These are phyloP conservation scores for Lecanicillium sp. DNA, from an alignment of 2,329 filamentous ascomycete genomes.

Conservation along the genomic window DNA sequence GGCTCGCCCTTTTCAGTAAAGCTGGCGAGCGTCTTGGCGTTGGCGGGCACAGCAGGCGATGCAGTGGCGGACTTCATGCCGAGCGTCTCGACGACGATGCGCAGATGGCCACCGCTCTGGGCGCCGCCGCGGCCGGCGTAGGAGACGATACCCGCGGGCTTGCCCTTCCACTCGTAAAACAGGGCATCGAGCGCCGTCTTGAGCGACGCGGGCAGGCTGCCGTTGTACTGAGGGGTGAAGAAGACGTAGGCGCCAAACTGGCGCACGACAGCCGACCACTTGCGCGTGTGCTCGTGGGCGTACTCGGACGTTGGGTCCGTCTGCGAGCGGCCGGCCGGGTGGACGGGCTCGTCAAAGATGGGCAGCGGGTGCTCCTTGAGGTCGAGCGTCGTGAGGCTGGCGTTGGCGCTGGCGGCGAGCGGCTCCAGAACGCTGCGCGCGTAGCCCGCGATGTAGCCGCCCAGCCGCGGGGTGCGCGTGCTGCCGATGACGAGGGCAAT, in stretches of 20 bases:
- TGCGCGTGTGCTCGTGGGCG: conserved; percentile 26
- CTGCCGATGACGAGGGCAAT: conserved; percentile 28
- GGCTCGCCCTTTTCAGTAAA: conserved; percentile 1
- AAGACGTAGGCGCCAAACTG: conserved; percentile 35
- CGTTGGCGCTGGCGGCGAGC: conserved; percentile 11
- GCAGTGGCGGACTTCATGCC: conserved; percentile 1
- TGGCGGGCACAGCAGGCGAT: background rate
- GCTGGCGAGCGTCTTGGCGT: conserved; percentile 4
- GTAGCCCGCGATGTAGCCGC: conserved; percentile 21
- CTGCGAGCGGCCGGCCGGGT: conserved; percentile 26
- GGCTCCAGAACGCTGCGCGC: conserved; percentile 21
- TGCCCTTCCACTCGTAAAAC: conserved; percentile 45
- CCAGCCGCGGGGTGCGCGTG: conserved; percentile 23
- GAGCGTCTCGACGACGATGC: conserved; percentile 2
- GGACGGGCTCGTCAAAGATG: conserved; percentile 29
- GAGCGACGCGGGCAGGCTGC: conserved; percentile 38
- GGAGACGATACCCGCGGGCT: conserved; percentile 42
- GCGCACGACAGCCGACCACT: conserved; percentile 33
- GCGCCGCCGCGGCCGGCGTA: conserved; percentile 40
- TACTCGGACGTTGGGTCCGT: conserved; percentile 19
- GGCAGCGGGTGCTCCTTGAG: conserved; percentile 31
- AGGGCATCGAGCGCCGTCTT: conserved; percentile 56
- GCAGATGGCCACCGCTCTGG: conserved; percentile 2
- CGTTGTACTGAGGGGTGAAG: conserved; percentile 44
- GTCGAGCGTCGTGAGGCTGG: conserved; percentile 22